Percentiles rank a stretch among this genome's conserved stretches.
Conservation (phyloP, 2,329 filamentous ascomycete species). For the Volutella citrinella region DNA sequence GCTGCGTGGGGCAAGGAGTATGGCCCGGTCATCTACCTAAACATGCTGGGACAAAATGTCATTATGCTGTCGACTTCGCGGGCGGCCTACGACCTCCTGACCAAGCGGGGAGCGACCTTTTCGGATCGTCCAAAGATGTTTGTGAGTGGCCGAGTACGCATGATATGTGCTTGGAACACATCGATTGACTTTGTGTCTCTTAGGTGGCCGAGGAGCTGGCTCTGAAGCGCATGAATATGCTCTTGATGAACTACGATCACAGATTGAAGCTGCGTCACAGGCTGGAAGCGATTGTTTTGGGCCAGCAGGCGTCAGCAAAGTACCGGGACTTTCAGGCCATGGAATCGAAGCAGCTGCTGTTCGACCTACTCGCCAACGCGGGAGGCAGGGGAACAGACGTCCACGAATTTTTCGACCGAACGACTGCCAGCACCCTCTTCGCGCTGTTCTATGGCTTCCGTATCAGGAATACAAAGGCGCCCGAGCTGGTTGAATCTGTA, state of each 20-base stretch:
- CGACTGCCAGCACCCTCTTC: slow-evolving; percentile 36
- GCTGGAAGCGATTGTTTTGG: slow-evolving; percentile 34
- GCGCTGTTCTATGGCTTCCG: slow-evolving; percentile 35
- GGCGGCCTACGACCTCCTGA: slow-evolving; percentile 20
- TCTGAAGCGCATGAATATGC: slow-evolving; percentile 34
- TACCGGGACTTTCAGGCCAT: slow-evolving; percentile 43
- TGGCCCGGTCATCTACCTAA: slow-evolving; percentile 20
- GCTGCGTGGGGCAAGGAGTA: slow-evolving; percentile 35
- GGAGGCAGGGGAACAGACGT: slow-evolving; percentile 25
- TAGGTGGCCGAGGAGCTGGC: slow-evolving; percentile 31
- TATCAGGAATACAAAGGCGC: slow-evolving; percentile 24
- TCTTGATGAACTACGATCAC: slow-evolving; percentile 40
- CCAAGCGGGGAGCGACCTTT: slow-evolving; percentile 13
- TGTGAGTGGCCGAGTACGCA: too few species aligned
- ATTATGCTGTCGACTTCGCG: slow-evolving; percentile 19
- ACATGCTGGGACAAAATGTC: slow-evolving; percentile 17
- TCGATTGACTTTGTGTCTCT: too few species aligned
- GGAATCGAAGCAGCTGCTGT: slow-evolving; percentile 42
- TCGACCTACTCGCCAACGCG: slow-evolving; percentile 33
- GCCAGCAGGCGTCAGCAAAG: slow-evolving; percentile 23
- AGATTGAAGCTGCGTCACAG: slow-evolving; percentile 37
- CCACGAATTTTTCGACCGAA: slow-evolving; percentile 31
- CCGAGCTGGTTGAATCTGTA: slow-evolving; percentile 21
- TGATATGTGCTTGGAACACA: too few species aligned
- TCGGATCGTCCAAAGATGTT: slow-evolving; percentile 25